phyloP scores from a whole-genome alignment of 257 asterid species.

The Solanum pennellii region DNA sequence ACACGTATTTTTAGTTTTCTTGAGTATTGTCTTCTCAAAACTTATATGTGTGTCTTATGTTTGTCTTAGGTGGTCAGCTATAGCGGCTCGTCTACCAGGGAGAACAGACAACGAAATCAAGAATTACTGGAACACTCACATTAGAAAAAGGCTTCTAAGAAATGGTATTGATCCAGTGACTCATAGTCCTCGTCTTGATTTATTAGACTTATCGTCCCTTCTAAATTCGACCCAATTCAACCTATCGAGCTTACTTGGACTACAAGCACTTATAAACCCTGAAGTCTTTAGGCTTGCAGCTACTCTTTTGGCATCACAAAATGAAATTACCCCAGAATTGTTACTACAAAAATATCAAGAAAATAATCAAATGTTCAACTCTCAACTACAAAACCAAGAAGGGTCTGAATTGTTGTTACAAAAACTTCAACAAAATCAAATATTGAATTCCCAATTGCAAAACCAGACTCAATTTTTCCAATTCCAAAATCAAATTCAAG shows the following conservation, averaged over 20 bases:
- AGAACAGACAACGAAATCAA: slow-evolving; percentile 83
- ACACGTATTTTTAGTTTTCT: not conserved
- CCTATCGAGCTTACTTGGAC: slow-evolving; percentile 42
- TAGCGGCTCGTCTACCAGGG: slow-evolving; percentile 74
- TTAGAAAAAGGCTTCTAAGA: slow-evolving; percentile 57
- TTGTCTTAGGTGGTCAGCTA: slow-evolving; percentile 64
- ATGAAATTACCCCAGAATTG: slow-evolving; percentile 25
- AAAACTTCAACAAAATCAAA: slow-evolving; percentile 13
- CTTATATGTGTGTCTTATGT: not conserved
- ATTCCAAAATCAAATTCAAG: slow-evolving; percentile 27
- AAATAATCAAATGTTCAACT: slow-evolving; percentile 21
- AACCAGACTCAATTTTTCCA: slow-evolving; percentile 20
- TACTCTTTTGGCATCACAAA: slow-evolving; percentile 25
- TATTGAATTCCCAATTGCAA: slow-evolving; percentile 13
- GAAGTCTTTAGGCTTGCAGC: slow-evolving; percentile 38
- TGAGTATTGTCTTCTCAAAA: not conserved
- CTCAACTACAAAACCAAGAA: not conserved
- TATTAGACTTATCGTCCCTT: slow-evolving; percentile 48
- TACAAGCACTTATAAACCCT: slow-evolving; percentile 67
- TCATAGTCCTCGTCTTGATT: slow-evolving; percentile 68
- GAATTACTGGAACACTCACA: slow-evolving; percentile 84
- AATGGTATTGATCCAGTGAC: slow-evolving; percentile 86
- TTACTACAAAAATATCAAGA: slow-evolving; percentile 37
- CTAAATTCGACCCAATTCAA: slow-evolving; percentile 45
- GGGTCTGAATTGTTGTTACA: slow-evolving; percentile 25